Conservation (phyloP, 306 rosid species). For the Calophaca sinica region DNA sequence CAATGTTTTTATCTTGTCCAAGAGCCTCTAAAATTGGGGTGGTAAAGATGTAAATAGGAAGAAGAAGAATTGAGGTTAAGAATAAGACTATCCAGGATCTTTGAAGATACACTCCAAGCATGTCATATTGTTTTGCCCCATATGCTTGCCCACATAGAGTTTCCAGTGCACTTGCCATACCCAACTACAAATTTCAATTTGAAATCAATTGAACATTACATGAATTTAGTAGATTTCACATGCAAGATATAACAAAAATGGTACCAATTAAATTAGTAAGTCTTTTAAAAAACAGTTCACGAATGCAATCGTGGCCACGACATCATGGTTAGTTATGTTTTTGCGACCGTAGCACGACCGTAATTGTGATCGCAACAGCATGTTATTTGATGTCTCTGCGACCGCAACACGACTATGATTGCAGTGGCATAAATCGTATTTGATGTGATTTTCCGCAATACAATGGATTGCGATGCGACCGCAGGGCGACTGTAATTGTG, state of each 20-base stretch:
- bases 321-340: not conserved
- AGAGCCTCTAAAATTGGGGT: constrained; percentile 56
- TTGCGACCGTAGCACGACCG: too few relatives aligned
- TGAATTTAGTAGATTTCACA: not conserved
- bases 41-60: constrained; percentile 61
- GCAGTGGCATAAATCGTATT: too few relatives aligned
- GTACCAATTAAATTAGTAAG: too few relatives aligned
- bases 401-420: not conserved
- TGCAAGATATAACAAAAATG: not conserved
- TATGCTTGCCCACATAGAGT: constrained; percentile 78
- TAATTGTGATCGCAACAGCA: not conserved
- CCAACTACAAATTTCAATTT: constrained; percentile 54
- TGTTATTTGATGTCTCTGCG: not conserved
- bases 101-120: constrained; percentile 75
- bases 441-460: not conserved
- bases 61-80: constrained; percentile 44
- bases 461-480: not conserved
- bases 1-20: constrained; percentile 58
- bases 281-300: too few relatives aligned
- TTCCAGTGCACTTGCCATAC: constrained; percentile 79
- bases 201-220: not conserved
- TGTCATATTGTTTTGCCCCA: constrained; percentile 63
- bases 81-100: constrained; percentile 72
- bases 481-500: too few relatives aligned
- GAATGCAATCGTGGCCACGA: not conserved